phyloP scores from a whole-genome alignment of 169 alveolate genomes.

The Cyclospora cayetanensis region DNA sequence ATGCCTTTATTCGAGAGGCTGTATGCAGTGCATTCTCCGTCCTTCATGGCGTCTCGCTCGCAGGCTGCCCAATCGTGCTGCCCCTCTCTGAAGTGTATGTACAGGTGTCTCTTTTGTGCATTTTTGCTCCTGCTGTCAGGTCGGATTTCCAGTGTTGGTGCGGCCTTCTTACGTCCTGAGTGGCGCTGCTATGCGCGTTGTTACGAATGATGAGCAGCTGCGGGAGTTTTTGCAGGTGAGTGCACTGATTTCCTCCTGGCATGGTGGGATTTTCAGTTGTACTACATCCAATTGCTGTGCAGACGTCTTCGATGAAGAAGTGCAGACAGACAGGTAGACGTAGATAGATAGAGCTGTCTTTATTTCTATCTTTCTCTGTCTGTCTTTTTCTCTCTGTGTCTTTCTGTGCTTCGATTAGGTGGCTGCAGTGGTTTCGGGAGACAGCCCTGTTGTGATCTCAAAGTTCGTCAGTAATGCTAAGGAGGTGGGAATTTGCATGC shows the following conservation, averaged over 20 bases:
- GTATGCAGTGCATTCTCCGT: too few species aligned
- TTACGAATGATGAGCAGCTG: constrained; percentile 80
- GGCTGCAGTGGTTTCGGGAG: constrained; percentile 89
- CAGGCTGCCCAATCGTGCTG: too few species aligned
- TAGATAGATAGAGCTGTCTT: background rate
- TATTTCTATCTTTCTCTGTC: too few species aligned
- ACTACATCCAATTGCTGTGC: too few species aligned
- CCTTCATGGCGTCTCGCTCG: too few species aligned
- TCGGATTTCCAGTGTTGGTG: constrained; percentile 88
- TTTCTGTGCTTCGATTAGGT: constrained; percentile 78
- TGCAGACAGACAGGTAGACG: too few species aligned
- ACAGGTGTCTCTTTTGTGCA: background rate
- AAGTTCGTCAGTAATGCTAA: constrained; percentile 82
- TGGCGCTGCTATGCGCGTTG: constrained; percentile 92
- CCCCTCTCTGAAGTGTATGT: too few species aligned
- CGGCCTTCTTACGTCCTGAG: constrained; percentile 91
- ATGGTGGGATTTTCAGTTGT: too few species aligned
- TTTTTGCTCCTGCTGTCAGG: constrained; percentile 58
- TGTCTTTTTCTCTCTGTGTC: too few species aligned
- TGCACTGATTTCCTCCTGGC: too few species aligned
- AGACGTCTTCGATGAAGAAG: too few species aligned
- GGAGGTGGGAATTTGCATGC: constrained; percentile 9
- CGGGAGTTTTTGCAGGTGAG: constrained; percentile 68
- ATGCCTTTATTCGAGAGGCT: too few species aligned
- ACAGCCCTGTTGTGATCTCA: constrained; percentile 89